Evolutionary conservation across 2,329 filamentous ascomycete genomes (phyloP), one percentile per base, ranked within the genome.

Genomic region (Fonsecaea multimorphosa): DNA sequence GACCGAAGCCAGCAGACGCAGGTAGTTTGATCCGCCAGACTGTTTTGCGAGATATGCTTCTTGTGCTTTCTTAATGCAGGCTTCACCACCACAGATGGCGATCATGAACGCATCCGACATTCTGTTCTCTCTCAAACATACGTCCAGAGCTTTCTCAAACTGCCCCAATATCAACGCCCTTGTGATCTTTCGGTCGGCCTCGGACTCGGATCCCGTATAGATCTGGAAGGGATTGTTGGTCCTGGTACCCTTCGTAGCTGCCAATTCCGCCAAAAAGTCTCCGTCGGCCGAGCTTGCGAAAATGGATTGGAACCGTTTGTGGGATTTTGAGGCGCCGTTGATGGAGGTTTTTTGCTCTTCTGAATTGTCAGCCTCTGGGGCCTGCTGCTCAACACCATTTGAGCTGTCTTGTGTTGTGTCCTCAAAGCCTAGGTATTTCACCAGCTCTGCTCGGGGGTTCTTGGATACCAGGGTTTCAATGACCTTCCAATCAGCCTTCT

Each of bases 31-130:
- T 31, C 90, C 89, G 65, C 89, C 89, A 7, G 87, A 85, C 78
- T 93, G 92, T 74, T 90, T 90, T 64, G 92, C 90, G 69, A 99
- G 87, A 76, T 99, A 99, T 12, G 93, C 89, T 67, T 91, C 86
- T 78, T 98, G 95, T 4, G 94, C 94, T 81, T 96, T 97, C 73
- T 97, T 92, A 51, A 98, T 90, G 66, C 96, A 90, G 71, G 93
- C 91, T 76, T 96, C 92, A 56, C 94, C 95, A 65, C 95, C 93
- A 74, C 93, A 98, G 73, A 98, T 97, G 54, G 96, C 95, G 75
- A 99, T 94, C 82, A 99, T 92, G 79, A 99, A 97, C 44, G 95
- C 95, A 80, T 99, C 95, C 0, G 95, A 95, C 76, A 98, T 88
- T 60, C 93, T 89, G 70, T 96, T 89, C 77, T 97, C 92, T 73